Evolutionary conservation across 306 rosid genomes (phyloP).

Genomic region (Ochetophila trinervis): DNA sequence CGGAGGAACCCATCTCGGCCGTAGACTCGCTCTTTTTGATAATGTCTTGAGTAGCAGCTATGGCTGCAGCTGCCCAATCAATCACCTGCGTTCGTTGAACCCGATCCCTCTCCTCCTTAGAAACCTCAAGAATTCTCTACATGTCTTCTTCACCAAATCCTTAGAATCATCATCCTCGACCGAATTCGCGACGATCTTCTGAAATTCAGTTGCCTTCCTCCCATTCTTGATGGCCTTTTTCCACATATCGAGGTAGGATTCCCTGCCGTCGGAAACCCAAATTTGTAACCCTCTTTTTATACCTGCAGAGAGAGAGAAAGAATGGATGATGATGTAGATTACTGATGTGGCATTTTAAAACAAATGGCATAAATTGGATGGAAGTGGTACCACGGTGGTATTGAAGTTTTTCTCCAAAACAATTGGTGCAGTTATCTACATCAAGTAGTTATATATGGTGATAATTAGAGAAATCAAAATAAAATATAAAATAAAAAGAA

Average conservation of each 20-base stretch:
- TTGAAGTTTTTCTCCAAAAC: too few species aligned
- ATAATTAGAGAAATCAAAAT: too few species aligned
- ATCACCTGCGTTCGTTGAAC: constrained; percentile 79
- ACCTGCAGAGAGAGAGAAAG: too few species aligned
- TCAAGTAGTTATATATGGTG: too few species aligned
- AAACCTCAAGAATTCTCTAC: constrained; percentile 66
- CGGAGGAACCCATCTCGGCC: too few species aligned
- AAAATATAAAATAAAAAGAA: too few species aligned
- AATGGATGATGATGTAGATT: too few species aligned
- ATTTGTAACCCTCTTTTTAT: constrained; percentile 22
- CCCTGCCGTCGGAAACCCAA: constrained; percentile 33
- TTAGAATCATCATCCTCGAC: constrained; percentile 13
- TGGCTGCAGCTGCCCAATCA: constrained; percentile 90
- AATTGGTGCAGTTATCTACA: too few species aligned
- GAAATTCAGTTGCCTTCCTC: constrained; percentile 47
- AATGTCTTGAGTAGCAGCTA: constrained; percentile 65
- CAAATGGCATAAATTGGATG: too few species aligned
- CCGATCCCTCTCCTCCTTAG: constrained; percentile 73
- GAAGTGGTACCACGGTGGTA: too few species aligned
- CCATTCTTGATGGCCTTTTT: constrained; percentile 64
- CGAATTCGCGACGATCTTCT: constrained; percentile 38
- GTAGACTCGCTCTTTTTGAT: constrained; percentile 27
- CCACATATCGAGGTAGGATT: constrained; percentile 85
- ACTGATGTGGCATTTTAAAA: too few species aligned
- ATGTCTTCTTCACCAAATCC: constrained; percentile 63